Evolutionary conservation across 208 protist species (phyloP), one percentile per base, ranked within the genome.

Genomic region (Naegleria gruberi): DNA sequence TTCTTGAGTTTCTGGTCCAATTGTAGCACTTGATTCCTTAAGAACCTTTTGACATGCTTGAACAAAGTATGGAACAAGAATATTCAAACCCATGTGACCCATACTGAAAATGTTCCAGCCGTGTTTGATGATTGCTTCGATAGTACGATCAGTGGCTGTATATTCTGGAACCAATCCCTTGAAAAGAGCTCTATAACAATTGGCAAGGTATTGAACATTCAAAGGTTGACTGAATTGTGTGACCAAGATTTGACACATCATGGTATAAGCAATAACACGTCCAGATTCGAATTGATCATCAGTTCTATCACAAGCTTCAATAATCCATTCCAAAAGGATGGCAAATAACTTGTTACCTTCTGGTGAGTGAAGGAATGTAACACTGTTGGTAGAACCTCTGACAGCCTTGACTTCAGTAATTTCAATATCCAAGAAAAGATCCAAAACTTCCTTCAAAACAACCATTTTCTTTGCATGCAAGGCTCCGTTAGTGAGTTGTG

Each of bases 161-260:
- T 41, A 45, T 88, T 65, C 30, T 55, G 19, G 5, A 65, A 26
- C 26, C 0, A 88, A 26, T 42, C 84, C 84, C 5, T 65, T 43
- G 26, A 45, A 43, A 4, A 88, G 15, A 51, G 10, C 7, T 65
- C 45, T 65, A 26, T 65, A 65, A 37, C 4, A 57, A 41, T 88
- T 19, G 5, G 84, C 84, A 26, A 88, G 26, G 26, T 43, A 88
- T 26, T 41, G 34, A 7, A 43, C 65, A 4, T 88, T 8, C 0
- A 55, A 26, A 65, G 84, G 43, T 65, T 88, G 84, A 65, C 84
- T 88, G 15, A 40, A 88, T 65, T 88, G 46, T 26, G 41, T 41
- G 34, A 10, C n/a, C 46, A 88, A 40, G 30, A 88, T 88, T 30
- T 42, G 46, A 88, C 45, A 88, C 15, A 88, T 17, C 34, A 42